phyloP scores from a whole-genome alignment of 331 rosid genomes.

The Quercus tomentella region DNA sequence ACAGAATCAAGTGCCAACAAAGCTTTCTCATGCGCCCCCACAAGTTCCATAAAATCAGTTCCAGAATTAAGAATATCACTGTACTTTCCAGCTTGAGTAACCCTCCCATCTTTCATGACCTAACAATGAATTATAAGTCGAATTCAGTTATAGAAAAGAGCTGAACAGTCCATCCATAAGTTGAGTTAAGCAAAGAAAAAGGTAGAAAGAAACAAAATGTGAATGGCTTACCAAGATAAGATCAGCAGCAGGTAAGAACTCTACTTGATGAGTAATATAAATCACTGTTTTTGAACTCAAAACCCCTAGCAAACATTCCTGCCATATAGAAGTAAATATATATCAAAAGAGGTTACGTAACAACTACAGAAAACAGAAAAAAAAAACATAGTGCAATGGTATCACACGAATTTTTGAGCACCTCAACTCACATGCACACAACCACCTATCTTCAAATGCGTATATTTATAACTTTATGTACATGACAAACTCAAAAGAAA shows the following conservation, averaged over 20 bases:
- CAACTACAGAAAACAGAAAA: background rate
- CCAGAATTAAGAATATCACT: conserved; percentile 54
- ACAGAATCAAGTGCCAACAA: conserved; percentile 49
- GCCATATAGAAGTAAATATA: background rate
- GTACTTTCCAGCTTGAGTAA: conserved; percentile 52
- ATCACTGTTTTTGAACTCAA: conserved; percentile 49
- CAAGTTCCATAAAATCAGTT: conserved; percentile 83
- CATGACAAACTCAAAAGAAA: too few species aligned
- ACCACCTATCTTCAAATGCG: too few species aligned
- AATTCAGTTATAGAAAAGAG: background rate
- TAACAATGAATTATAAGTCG: background rate
- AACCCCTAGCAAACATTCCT: conserved; percentile 53
- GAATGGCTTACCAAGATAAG: conserved; percentile 39
- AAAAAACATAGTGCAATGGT: background rate
- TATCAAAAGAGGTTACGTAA: background rate
- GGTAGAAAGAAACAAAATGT: background rate
- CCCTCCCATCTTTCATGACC: conserved; percentile 59
- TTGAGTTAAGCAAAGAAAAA: background rate
- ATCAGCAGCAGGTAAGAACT: conserved; percentile 53
- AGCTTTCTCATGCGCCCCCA: conserved; percentile 74
- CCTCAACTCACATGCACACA: too few species aligned
- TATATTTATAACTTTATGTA: too few species aligned
- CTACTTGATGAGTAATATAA: conserved; percentile 60
- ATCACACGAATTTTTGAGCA: too few species aligned
- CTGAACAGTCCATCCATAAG: background rate